These are phyloP conservation scores for Syncephalis fuscata DNA, from an alignment of 371 early-diverging fungal species.

Conservation along the genomic window DNA sequence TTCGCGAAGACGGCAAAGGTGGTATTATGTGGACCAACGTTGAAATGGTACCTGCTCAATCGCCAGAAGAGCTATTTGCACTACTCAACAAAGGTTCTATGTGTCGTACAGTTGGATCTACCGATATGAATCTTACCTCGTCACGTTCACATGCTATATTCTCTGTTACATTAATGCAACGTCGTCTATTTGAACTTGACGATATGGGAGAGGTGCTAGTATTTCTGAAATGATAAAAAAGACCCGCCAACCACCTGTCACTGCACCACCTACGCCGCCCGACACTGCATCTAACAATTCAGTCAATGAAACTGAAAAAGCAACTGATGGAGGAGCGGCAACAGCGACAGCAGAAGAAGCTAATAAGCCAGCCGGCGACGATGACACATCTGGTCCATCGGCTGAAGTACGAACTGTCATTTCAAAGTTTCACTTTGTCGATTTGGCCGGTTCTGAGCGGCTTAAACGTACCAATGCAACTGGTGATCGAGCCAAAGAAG, in stretches of 20 bases:
- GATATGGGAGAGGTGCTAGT: slow-evolving; percentile 2
- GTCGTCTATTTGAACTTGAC: slow-evolving; percentile 1
- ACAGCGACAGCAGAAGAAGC: neutral
- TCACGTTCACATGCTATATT: slow-evolving; percentile 98
- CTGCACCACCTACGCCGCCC: no score
- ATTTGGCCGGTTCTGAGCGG: slow-evolving; percentile 87
- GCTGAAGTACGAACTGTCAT: slow-evolving; percentile 9
- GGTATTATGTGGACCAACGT: slow-evolving; percentile 83
- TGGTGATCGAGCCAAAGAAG: slow-evolving; percentile 93
- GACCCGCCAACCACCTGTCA: no score
- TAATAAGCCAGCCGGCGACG: neutral
- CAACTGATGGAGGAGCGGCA: neutral
- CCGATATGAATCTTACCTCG: slow-evolving; percentile 92
- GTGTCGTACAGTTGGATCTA: slow-evolving; percentile 86
- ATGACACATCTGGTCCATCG: neutral
- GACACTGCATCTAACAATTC: no score
- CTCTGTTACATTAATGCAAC: slow-evolving; percentile 33
- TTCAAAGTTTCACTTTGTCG: slow-evolving; percentile 90
- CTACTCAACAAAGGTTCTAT: slow-evolving; percentile 59
- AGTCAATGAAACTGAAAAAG: slow-evolving; percentile 1
- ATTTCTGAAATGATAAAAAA: no score
- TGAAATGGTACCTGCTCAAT: slow-evolving; percentile 53
- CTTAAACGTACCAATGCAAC: slow-evolving; percentile 86
- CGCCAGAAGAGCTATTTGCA: slow-evolving; percentile 62
- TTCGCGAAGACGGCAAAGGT: slow-evolving; percentile 85